These are phyloP conservation scores for Aspergillus sp. DNA, from an alignment of 2,329 filamentous ascomycete species.

Conservation along the genomic window DNA sequence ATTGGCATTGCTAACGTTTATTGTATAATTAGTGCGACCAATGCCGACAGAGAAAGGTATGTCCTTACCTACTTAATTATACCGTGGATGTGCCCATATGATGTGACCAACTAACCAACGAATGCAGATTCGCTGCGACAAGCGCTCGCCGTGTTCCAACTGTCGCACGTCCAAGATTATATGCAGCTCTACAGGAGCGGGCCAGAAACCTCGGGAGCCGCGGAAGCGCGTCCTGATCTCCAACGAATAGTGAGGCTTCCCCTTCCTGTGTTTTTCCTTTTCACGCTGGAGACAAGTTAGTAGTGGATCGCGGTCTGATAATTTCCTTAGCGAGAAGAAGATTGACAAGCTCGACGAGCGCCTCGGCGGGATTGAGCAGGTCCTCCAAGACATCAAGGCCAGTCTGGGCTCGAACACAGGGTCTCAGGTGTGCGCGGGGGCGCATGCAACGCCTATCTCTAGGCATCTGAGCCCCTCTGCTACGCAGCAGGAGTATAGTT, in stretches of 20 bases:
- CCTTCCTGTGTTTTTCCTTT: no score
- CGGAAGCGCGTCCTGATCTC: constrained; percentile 43
- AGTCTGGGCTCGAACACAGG: constrained; percentile 8
- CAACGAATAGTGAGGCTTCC: constrained; percentile 39
- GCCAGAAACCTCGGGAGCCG: constrained; percentile 36
- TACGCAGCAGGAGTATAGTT: not conserved
- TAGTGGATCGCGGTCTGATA: not conserved
- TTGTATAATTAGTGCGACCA: constrained; percentile 37
- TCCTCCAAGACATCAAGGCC: constrained; percentile 26
- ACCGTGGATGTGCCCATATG: not conserved
- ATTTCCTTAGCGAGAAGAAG: constrained; percentile 49
- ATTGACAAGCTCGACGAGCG: constrained; percentile 54
- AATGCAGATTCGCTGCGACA: constrained; percentile 42
- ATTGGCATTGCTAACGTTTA: not conserved
- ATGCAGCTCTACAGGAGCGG: constrained; percentile 40
- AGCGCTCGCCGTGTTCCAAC: constrained; percentile 43
- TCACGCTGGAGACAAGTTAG: not conserved
- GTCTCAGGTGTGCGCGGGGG: constrained; percentile 1
- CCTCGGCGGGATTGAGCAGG: constrained; percentile 48
- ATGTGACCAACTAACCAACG: not conserved
- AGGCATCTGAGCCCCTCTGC: constrained; percentile 12
- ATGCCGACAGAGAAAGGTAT: constrained; percentile 35
- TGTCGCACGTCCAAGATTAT: constrained; percentile 37
- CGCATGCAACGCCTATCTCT: constrained; percentile 15
- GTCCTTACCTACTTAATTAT: not conserved